These are phyloP conservation scores for Allium sativum DNA, from an alignment of 106 monocot species.

Conservation along the genomic window DNA sequence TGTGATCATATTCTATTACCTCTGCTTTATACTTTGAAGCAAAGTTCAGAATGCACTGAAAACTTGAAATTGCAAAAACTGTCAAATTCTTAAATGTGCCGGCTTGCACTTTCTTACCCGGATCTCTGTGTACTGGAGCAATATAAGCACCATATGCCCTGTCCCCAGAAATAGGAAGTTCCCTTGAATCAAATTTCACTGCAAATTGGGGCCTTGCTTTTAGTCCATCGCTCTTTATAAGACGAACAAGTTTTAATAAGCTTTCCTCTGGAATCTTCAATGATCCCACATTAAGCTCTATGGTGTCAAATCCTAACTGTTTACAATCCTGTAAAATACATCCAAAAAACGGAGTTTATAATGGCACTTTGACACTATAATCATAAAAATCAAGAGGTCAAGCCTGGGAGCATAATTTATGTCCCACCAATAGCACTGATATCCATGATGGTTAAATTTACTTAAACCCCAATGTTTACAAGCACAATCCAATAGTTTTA, in stretches of 20 bases:
- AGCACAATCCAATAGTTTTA: no score
- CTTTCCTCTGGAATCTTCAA: conserved; percentile 65
- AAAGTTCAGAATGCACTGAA: no score
- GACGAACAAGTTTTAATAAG: conserved; percentile 60
- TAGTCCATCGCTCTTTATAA: conserved; percentile 61
- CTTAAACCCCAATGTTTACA: no score
- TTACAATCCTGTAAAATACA: conserved; percentile 54
- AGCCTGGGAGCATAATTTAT: no score
- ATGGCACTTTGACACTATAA: no score
- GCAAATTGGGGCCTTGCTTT: conserved; percentile 71
- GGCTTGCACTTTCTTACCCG: conserved; percentile 24
- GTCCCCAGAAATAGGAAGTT: conserved; percentile 37
- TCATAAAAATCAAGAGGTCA: no score
- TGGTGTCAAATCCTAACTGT: conserved; percentile 74
- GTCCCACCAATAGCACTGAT: neutral
- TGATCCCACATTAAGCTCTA: conserved; percentile 68
- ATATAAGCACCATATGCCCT: conserved; percentile 77
- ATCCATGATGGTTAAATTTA: neutral
- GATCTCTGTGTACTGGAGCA: conserved; percentile 28
- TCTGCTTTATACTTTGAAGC: no score
- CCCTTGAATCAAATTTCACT: conserved; percentile 59
- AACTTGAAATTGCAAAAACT: no score
- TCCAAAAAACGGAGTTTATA: neutral
- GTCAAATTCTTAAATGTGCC: no score
- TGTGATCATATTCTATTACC: no score